Base-by-base conservation (phyloP, 805 yeast species). In the Yueomyces sp. region DNA sequence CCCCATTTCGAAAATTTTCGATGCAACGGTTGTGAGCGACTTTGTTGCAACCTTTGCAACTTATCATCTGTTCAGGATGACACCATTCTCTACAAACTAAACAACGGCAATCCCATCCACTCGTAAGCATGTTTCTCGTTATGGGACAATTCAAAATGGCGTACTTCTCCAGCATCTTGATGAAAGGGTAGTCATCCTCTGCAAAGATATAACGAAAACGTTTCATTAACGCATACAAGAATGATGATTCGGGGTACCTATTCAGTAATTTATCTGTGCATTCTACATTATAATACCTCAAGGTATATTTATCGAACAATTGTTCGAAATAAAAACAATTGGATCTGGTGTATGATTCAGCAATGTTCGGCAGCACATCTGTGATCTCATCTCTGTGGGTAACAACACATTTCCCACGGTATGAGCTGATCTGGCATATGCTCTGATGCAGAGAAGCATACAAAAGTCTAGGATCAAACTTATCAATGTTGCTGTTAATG, bases 381-480 rank as follows among this genome's bases (percentile, higher is more conserved):
- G 68, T 73, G 30, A 88, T 74, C 45, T 84, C 90, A 42, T 73
- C 76, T 47, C 72, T 73, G 58, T 82, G 94, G 43, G 69, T 67
- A 3, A 92, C 94, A 0, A 68, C 65, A 46, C 84, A 85, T 45
- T 70, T 65, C 1, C 97, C 96, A 44, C 97, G 66, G 49, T 74
- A 79, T 43, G 86, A 77, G 32, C 67, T 64, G 3, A 87, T 55
- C 0, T 95, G 94, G 49, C 96, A 85, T 5, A 76, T 66, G 58
- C 85, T 96, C 30, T 84, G 74, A 56, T 88, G 94, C 78, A 86
- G 75, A 0, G 95, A 83, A 0, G 92, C 92, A 56, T 70, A 86
- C 6, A 90, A 62, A 40, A 84, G 60, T 44, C 98, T 70, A 7
- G 95, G 73, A 60, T 87, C 95, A 8, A 47, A 45, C 37, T 45